A percentile compares a stretch with the other conserved stretches of the same genome.
Evolutionary conservation across 2,329 filamentous ascomycete genomes (phyloP).

Genomic region (Curvularia sp.): DNA sequence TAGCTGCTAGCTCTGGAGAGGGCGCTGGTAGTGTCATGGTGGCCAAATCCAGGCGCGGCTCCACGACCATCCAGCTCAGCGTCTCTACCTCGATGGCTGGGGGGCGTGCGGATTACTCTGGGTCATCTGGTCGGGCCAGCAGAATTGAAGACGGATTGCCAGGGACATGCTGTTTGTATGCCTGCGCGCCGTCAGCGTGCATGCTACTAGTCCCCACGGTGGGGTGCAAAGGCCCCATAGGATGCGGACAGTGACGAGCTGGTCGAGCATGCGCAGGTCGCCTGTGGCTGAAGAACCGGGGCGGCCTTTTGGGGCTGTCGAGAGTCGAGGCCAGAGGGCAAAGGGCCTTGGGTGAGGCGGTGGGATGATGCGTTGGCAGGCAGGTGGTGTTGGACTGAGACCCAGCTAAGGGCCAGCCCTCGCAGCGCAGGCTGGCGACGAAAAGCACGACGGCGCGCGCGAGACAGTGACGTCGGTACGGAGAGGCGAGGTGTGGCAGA

Average conservation of each 20-base stretch:
- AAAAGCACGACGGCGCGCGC: neutral
- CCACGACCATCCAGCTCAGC: neutral
- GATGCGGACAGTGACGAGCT: slow-evolving; percentile 9
- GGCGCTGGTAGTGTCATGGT: slow-evolving; percentile 2
- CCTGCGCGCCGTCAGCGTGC: slow-evolving; percentile 29
- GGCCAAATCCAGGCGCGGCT: slow-evolving; percentile 7
- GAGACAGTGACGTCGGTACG: slow-evolving; percentile 28
- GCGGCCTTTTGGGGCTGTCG: neutral
- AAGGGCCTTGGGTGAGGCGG: slow-evolving; percentile 22
- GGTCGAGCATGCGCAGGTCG: slow-evolving; percentile 27
- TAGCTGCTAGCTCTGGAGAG: slow-evolving; percentile 8
- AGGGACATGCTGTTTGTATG: slow-evolving; percentile 16
- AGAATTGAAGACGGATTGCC: slow-evolving; percentile 19
- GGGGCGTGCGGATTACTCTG: slow-evolving; percentile 21
- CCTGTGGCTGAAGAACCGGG: slow-evolving; percentile 27
- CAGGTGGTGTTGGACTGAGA: slow-evolving; percentile 27
- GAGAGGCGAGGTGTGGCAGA: slow-evolving; percentile 28
- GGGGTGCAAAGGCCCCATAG: slow-evolving; percentile 24
- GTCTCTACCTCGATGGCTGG: slow-evolving; percentile 17
- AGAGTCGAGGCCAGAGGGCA: neutral
- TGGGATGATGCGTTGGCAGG: slow-evolving; percentile 37
- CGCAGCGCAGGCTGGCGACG: slow-evolving; percentile 21
- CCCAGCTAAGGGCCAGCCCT: slow-evolving; percentile 31
- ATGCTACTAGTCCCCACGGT: slow-evolving; percentile 27
- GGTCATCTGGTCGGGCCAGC: slow-evolving; percentile 16